Percentiles rank a stretch among this genome's conserved stretches.
Conservation (phyloP, 1,284 basidiomycete genomes). For the Flammula alnicola region DNA sequence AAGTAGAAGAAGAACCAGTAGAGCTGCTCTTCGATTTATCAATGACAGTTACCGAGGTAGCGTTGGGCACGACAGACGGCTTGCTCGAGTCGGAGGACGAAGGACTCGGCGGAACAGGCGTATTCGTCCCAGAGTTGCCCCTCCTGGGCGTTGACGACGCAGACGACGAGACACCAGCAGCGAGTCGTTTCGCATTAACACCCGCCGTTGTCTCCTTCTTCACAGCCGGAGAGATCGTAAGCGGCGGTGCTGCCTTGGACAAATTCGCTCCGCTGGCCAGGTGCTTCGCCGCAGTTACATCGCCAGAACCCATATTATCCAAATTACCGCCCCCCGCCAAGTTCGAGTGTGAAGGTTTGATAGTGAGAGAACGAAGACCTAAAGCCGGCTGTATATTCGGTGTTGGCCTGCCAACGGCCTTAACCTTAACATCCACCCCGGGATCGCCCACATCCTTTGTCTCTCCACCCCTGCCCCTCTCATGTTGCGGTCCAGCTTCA, state of each 20-base stretch:
- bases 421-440: too few species aligned
- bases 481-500: slow-evolving; percentile 9
- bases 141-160: not conserved
- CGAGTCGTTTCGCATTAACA: slow-evolving; percentile 21
- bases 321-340: too few species aligned
- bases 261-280: too few species aligned
- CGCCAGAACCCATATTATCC: too few species aligned
- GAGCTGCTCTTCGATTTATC: not conserved
- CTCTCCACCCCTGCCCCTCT: slow-evolving; percentile 7
- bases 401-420: too few species aligned
- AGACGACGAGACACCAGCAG: slow-evolving; percentile 5
- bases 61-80: not conserved
- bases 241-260: slow-evolving; percentile 1
- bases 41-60: not conserved
- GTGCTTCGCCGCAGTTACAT: too few species aligned
- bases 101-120: slow-evolving; percentile 16
- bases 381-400: too few species aligned
- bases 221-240: too few species aligned
- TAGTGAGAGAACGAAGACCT: too few species aligned
- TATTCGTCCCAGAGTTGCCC: not conserved
- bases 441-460: too few species aligned
- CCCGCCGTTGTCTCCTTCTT: not conserved
- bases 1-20: slow-evolving; percentile 7
- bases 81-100: not conserved
- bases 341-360: too few species aligned